Percentiles rank a stretch among this genome's conserved stretches.
Evolutionary conservation across 345 rosid species (phyloP).

Genomic region (Sonneratia caseolaris): DNA sequence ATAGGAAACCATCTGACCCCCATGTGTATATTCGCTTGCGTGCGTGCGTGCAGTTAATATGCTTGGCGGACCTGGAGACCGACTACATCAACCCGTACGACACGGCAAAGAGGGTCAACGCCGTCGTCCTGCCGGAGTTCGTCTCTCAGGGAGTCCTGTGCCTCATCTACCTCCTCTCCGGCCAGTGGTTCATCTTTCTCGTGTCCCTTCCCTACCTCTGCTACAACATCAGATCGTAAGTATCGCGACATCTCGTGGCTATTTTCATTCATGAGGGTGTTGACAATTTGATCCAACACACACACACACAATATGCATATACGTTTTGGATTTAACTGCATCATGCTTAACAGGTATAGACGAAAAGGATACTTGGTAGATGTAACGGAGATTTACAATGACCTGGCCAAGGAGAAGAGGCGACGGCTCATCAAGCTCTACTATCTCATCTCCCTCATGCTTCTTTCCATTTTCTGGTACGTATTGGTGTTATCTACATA

Average conservation of each 20-base stretch:
- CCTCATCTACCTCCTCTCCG: slow-evolving; percentile 23
- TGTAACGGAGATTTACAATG: slow-evolving; percentile 49
- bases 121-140: slow-evolving; percentile 28
- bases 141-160: slow-evolving; percentile 25
- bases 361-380: slow-evolving; percentile 30
- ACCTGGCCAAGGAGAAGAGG: slow-evolving; percentile 41
- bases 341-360: slow-evolving; percentile 23
- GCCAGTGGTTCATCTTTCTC: slow-evolving; percentile 33
- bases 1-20: too few species aligned
- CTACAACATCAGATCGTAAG: slow-evolving; percentile 29
- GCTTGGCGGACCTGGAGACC: slow-evolving; percentile 32
- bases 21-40: too few species aligned
- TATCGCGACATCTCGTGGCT: slow-evolving; percentile 1
- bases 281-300: too few species aligned
- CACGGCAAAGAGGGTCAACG: slow-evolving; percentile 21
- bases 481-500: too few species aligned
- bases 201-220: slow-evolving; percentile 31
- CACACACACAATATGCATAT: too few species aligned
- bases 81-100: slow-evolving; percentile 42
- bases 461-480: slow-evolving; percentile 37
- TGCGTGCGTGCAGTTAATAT: slow-evolving; percentile 23
- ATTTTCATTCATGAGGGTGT: not conserved
- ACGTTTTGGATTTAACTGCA: not conserved
- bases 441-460: slow-evolving; percentile 31
- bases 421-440: slow-evolving; percentile 36